phyloP scores from a whole-genome alignment of 495 filamentous ascomycete genomes.

The Lindgomyces ingoldianus region DNA sequence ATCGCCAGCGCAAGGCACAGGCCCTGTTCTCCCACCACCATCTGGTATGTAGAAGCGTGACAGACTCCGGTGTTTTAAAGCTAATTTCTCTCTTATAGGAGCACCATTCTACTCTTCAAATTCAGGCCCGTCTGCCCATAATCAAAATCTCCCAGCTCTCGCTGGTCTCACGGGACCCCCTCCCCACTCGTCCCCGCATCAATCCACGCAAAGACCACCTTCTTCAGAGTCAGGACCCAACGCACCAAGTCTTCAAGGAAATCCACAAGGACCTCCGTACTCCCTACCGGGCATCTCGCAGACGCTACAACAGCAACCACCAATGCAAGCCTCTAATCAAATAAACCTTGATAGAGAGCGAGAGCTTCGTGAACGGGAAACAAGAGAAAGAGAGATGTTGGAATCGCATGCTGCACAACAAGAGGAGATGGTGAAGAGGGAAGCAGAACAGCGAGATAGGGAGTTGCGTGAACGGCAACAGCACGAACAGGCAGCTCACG shows the following conservation, averaged over 20 bases:
- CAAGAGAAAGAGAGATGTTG: slow-evolving; percentile 32
- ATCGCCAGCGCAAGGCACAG: slow-evolving; percentile 30
- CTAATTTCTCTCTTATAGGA: not conserved
- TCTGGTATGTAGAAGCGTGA: slow-evolving; percentile 19
- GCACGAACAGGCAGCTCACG: slow-evolving; percentile 64
- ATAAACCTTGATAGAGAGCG: slow-evolving; percentile 26
- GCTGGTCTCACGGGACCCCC: slow-evolving; percentile 27
- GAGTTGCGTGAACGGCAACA: slow-evolving; percentile 56
- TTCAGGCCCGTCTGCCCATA: slow-evolving; percentile 18
- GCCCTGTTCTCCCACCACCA: slow-evolving; percentile 37
- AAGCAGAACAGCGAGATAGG: slow-evolving; percentile 69
- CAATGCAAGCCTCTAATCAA: slow-evolving; percentile 14
- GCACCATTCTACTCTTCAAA: slow-evolving; percentile 35
- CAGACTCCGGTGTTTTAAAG: not conserved
- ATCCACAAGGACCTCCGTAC: slow-evolving; percentile 26
- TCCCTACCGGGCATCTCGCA: slow-evolving; percentile 36
- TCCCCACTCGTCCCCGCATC: slow-evolving; percentile 35
- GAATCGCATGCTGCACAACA: slow-evolving; percentile 40
- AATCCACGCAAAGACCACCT: slow-evolving; percentile 29
- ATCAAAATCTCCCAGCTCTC: slow-evolving; percentile 37
- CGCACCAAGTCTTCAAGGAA: slow-evolving; percentile 11
- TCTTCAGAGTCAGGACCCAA: slow-evolving; percentile 33
- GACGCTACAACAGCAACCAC: slow-evolving; percentile 32
- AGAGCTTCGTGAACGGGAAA: slow-evolving; percentile 34
- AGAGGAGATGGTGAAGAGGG: slow-evolving; percentile 61